These are phyloP conservation scores for Galerina sulciceps DNA, from an alignment of 768 basidiomycete species.

Conservation along the genomic window DNA sequence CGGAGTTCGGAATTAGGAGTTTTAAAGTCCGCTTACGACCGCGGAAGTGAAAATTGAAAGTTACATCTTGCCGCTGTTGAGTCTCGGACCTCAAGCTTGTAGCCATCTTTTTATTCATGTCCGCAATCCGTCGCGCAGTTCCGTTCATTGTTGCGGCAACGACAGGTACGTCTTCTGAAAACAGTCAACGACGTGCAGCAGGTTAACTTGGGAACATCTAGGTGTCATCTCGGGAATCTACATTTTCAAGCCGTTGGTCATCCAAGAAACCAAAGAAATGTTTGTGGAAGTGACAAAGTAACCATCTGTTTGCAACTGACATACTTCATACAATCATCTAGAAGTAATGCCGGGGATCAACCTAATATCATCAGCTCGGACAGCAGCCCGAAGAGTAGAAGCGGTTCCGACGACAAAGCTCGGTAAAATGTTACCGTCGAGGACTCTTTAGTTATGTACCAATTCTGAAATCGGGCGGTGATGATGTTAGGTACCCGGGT, in stretches of 20 bases:
- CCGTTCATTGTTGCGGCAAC: slow-evolving; percentile 60
- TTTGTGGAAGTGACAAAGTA: slow-evolving; percentile 18
- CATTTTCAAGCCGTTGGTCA: slow-evolving; percentile 61
- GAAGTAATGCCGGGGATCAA: slow-evolving; percentile 15
- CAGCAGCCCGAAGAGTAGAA: slow-evolving; percentile 21
- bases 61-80: background rate
- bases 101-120: slow-evolving; percentile 15
- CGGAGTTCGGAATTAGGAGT: slow-evolving; percentile 6
- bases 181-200: background rate
- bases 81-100: too few relatives aligned
- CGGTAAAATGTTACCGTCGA: slow-evolving; percentile 13
- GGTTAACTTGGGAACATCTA: slow-evolving; percentile 24
- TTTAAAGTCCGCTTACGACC: slow-evolving; percentile 17
- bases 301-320: slow-evolving; percentile 14
- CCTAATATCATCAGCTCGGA: slow-evolving; percentile 15
- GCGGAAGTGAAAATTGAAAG: background rate
- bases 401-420: slow-evolving; percentile 14
- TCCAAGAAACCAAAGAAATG: slow-evolving; percentile 23
- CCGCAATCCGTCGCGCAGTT: slow-evolving; percentile 42
- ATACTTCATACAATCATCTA: slow-evolving; percentile 8
- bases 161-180: slow-evolving; percentile 48
- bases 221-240: slow-evolving; percentile 68
- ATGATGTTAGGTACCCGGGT: slow-evolving; percentile 15
- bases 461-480: slow-evolving; percentile 15
- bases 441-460: slow-evolving; percentile 15